phyloP scores from a whole-genome alignment of 768 basidiomycete species.

The Hygrophoropsis aurantiaca region DNA sequence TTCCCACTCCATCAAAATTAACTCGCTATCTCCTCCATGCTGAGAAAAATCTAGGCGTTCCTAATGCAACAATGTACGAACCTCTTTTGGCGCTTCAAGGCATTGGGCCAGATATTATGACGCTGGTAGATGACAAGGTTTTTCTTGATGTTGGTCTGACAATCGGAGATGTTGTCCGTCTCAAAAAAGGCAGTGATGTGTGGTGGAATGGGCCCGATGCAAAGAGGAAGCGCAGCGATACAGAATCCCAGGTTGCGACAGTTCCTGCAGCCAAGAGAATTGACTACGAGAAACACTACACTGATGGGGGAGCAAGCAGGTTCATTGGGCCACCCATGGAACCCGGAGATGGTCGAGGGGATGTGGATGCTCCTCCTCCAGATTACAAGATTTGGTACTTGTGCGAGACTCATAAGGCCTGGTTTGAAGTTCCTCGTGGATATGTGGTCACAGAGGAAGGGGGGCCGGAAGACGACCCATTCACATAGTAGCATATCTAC shows the following conservation, averaged over 20 bases:
- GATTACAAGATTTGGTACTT: slow-evolving; percentile 10
- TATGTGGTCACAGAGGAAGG: slow-evolving; percentile 2
- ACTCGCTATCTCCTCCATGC: neutral
- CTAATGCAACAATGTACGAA: neutral
- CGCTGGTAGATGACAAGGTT: neutral
- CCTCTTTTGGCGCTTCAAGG: neutral
- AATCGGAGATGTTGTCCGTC: neutral
- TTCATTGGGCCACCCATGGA: slow-evolving; percentile 2
- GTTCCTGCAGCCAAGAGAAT: neutral
- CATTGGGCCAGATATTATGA: slow-evolving; percentile 2
- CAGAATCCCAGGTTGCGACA: neutral
- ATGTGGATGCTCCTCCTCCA: neutral
- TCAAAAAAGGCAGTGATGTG: slow-evolving; percentile 5
- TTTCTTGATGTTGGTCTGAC: neutral
- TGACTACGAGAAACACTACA: slow-evolving; percentile 2
- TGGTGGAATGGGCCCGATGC: slow-evolving; percentile 7
- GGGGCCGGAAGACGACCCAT: neutral
- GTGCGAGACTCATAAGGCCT: neutral
- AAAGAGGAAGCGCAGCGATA: slow-evolving; percentile 1
- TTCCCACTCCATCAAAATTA: neutral
- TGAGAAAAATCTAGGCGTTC: neutral
- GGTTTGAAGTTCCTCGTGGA: slow-evolving; percentile 3
- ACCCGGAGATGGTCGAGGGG: neutral
- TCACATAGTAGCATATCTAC: neutral
- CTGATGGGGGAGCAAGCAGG: neutral